These are phyloP conservation scores for Vaccinium darrowii DNA, from an alignment of 148 eudicot species.

Conservation along the genomic window DNA sequence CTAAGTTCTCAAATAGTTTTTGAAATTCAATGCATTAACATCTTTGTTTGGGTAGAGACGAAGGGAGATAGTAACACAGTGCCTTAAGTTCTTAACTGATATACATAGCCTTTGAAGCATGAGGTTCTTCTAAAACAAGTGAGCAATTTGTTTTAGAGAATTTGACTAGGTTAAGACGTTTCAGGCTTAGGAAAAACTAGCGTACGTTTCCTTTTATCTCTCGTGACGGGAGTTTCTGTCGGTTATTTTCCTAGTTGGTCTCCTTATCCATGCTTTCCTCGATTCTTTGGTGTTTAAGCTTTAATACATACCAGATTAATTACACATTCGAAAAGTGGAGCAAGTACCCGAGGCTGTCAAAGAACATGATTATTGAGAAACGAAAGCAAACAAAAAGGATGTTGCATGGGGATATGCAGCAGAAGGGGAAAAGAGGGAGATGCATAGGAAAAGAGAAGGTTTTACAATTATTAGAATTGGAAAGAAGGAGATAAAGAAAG, in stretches of 20 bases:
- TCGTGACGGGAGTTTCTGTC: not conserved
- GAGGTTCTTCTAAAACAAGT: not conserved
- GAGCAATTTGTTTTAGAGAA: slow-evolving; percentile 6
- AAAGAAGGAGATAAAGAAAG: slow-evolving; percentile 41
- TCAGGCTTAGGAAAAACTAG: slow-evolving; percentile 7
- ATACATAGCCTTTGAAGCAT: not conserved
- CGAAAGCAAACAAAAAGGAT: slow-evolving; percentile 1
- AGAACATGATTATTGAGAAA: not conserved
- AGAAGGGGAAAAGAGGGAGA: slow-evolving; percentile 28
- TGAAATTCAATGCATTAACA: not conserved
- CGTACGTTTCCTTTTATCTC: not conserved
- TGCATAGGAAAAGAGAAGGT: slow-evolving; percentile 31
- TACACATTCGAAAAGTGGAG: not conserved
- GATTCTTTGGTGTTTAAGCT: slow-evolving; percentile 4
- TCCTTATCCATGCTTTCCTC: not conserved
- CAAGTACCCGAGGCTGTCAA: not conserved
- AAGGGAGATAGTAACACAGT: not conserved
- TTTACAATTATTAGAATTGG: slow-evolving; percentile 51
- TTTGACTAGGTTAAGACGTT: not conserved
- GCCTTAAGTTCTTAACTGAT: not conserved
- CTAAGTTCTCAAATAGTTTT: not conserved
- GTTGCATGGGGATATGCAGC: slow-evolving; percentile 33
- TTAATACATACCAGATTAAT: not conserved
- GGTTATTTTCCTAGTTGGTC: not conserved
- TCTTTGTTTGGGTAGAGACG: not conserved